Evolutionary conservation across 306 rosid genomes (phyloP).

Genomic region (Coriaria nepalensis): DNA sequence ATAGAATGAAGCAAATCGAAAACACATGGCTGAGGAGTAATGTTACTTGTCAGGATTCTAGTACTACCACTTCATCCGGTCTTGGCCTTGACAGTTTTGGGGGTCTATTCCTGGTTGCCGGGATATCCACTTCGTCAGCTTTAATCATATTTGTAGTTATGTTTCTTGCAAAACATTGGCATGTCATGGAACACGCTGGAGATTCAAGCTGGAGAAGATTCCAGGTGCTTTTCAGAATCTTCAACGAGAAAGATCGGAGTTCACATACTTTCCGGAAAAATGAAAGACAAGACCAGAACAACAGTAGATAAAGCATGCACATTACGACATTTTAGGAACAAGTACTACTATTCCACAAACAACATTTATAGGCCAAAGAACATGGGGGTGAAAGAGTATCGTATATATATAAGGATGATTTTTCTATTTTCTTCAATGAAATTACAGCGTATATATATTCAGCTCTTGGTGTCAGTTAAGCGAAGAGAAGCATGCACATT

Average conservation of each 20-base stretch:
- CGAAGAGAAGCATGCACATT: too few relatives aligned
- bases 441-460: too few relatives aligned
- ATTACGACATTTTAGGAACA: too few relatives aligned
- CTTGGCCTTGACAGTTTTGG: constrained; percentile 49
- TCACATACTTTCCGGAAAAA: constrained; percentile 12
- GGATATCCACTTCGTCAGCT: constrained; percentile 24
- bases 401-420: too few relatives aligned
- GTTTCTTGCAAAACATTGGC: constrained; percentile 26
- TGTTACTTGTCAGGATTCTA: constrained; percentile 17
- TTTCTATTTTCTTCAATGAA: too few relatives aligned
- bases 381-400: too few relatives aligned
- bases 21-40: constrained; percentile 30
- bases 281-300: not conserved
- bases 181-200: constrained; percentile 11
- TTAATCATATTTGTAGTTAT: constrained; percentile 18
- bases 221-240: constrained; percentile 10
- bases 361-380: too few relatives aligned
- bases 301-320: not conserved
- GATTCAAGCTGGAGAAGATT: constrained; percentile 28
- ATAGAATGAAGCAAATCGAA: constrained; percentile 39
- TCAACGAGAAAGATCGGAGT: constrained; percentile 15
- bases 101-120: constrained; percentile 47
- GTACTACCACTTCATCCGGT: constrained; percentile 18
- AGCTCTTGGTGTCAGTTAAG: too few relatives aligned
- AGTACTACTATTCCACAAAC: too few relatives aligned